phyloP scores from a whole-genome alignment of 2,329 filamentous ascomycete genomes.

The Passalora sequoiae region DNA sequence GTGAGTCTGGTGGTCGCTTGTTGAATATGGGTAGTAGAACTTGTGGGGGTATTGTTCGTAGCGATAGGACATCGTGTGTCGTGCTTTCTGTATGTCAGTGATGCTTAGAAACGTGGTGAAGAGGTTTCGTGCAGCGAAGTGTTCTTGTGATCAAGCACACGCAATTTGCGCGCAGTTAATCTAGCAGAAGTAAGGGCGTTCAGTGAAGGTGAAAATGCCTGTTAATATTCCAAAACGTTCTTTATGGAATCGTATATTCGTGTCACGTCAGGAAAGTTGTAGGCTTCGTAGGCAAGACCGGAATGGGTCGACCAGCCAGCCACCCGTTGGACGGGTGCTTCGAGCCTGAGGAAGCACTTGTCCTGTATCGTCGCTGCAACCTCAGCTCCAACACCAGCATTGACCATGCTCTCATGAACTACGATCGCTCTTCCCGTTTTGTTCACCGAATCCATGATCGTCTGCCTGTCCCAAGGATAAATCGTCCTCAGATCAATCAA shows the following conservation, averaged over 20 bases:
- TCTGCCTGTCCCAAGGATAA: constrained; percentile 85
- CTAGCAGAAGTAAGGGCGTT: too few species aligned
- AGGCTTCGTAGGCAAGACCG: constrained; percentile 67
- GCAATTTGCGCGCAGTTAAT: too few species aligned
- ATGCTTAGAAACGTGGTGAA: too few species aligned
- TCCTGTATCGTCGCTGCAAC: constrained; percentile 85
- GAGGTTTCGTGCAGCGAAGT: too few species aligned
- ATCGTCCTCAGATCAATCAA: constrained; percentile 82
- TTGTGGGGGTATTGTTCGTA: neutral
- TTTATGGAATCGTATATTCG: constrained; percentile 54
- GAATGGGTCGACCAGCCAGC: constrained; percentile 87
- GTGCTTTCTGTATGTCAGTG: too few species aligned
- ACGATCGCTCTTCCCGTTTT: constrained; percentile 84
- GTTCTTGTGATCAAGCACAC: too few species aligned
- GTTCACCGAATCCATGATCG: constrained; percentile 72
- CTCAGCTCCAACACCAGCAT: constrained; percentile 82
- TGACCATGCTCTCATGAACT: constrained; percentile 89
- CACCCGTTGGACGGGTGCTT: constrained; percentile 78
- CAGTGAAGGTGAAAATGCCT: neutral
- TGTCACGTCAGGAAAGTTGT: constrained; percentile 73
- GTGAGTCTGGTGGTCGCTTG: neutral
- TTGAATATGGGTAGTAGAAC: neutral
- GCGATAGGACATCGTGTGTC: neutral
- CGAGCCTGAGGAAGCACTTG: constrained; percentile 74
- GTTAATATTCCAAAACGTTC: constrained; percentile 42